A percentile compares a stretch with the other conserved stretches of the same genome.
phyloP scores from a whole-genome alignment of 2,329 filamentous ascomycete genomes.

The Fusarium concolor region DNA sequence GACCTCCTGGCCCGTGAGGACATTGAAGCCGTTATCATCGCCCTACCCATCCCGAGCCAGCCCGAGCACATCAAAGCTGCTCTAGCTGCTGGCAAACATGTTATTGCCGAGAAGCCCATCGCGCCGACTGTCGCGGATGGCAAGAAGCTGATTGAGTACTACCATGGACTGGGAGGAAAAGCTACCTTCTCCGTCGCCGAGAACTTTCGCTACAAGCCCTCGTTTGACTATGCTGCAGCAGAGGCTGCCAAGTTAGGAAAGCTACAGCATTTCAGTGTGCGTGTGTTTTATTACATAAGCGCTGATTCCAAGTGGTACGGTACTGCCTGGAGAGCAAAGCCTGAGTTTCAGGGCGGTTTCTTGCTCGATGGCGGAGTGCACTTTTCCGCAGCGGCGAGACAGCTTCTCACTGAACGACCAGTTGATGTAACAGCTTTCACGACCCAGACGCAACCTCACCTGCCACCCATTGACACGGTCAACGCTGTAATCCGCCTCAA shows the following conservation, averaged over 20 bases:
- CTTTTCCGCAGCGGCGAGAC: slow-evolving; percentile 71
- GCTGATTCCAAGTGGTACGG: slow-evolving; percentile 60
- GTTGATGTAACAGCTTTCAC: slow-evolving; percentile 66
- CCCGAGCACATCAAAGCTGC: slow-evolving; percentile 68
- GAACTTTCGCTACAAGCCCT: slow-evolving; percentile 75
- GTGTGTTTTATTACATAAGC: slow-evolving; percentile 52
- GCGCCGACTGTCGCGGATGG: slow-evolving; percentile 66
- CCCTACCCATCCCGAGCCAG: slow-evolving; percentile 72
- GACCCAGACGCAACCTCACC: slow-evolving; percentile 63
- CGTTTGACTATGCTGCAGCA: slow-evolving; percentile 66
- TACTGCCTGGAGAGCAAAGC: slow-evolving; percentile 73
- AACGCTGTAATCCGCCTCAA: slow-evolving; percentile 67
- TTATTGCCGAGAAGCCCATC: slow-evolving; percentile 77
- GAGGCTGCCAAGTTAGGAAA: slow-evolving; percentile 52
- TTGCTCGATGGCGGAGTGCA: slow-evolving; percentile 82
- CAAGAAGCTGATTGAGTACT: slow-evolving; percentile 54
- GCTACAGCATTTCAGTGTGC: slow-evolving; percentile 60
- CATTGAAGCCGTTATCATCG: slow-evolving; percentile 66
- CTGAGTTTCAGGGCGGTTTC: slow-evolving; percentile 80
- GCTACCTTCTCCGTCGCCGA: slow-evolving; percentile 73
- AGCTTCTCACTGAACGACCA: slow-evolving; percentile 63
- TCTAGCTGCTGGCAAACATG: slow-evolving; percentile 74
- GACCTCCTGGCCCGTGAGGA: slow-evolving; percentile 66
- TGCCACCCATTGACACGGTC: slow-evolving; percentile 75
- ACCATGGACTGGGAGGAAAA: slow-evolving; percentile 43